Evolutionary conservation across 176 grass and related monocot species (phyloP), one percentile per base, ranked within the genome.

Genomic region (Ampelocalamus luodianensis): DNA sequence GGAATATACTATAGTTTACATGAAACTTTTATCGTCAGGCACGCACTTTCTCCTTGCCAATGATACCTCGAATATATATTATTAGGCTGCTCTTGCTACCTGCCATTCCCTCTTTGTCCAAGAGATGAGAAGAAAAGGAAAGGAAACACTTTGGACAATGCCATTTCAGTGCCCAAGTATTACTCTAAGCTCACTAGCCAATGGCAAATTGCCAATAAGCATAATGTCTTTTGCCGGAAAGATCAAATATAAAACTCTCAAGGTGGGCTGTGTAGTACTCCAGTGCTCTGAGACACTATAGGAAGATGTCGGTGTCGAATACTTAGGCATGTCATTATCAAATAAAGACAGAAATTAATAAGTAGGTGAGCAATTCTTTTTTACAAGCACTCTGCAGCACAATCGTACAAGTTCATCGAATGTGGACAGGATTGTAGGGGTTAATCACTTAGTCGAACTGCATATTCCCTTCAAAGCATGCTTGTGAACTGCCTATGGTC

Each of bases 381-480:
- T 67, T 29, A 34, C 61, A 37, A 16, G 68, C 26, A 63, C 32
- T 73, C 40, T 61, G 16, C 29, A 83, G 11, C 43, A 49, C 53
- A 55, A 17, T 53, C 14, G 10, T 54, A 77, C 79, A 79, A 37
- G 68, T 90, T 87, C 79, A 87, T 74, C 83, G 89, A 83, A 90
- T 78, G 63, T 90, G 79, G 84, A 87, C 89, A 23, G 16, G 38
- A 43, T 66, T 55, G 80, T 43, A 62, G 8, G 24, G 85, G 23
- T 37, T 72, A 55, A 10, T 44, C 43, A 65, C 11, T 26, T 49
- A 12, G n/a, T 17, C 78, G 53, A 78, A 78, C 40, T 39, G 38
- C 73, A 78, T 80, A 18, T 86, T 72, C 83, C 67, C 24, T 58
- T 82, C 55, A 72, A 65, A 65, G 5, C 29, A 11, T 14, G 39